Percentiles rank a stretch among this genome's conserved stretches.
These are phyloP conservation scores for Annona squamosa DNA, from an alignment of 164 flowering plant species.

Conservation along the genomic window DNA sequence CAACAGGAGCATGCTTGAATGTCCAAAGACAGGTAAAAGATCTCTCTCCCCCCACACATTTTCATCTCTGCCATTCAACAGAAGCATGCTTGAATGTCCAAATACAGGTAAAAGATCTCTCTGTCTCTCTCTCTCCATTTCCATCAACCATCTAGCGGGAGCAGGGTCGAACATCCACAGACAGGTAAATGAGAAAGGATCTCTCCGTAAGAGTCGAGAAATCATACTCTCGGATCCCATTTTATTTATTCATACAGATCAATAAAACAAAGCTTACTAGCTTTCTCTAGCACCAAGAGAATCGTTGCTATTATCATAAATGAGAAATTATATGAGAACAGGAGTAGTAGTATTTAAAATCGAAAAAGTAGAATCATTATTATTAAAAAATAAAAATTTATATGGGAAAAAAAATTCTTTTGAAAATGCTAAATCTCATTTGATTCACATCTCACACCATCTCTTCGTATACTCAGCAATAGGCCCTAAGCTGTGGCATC, in stretches of 20 bases:
- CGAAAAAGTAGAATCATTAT: too few relatives aligned
- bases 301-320: too few relatives aligned
- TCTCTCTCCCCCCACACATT: conserved; percentile 17
- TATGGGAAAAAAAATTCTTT: too few relatives aligned
- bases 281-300: too few relatives aligned
- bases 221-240: neutral
- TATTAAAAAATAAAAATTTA: too few relatives aligned
- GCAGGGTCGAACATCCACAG: conserved; percentile 80
- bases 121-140: conserved; percentile 20
- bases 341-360: too few relatives aligned
- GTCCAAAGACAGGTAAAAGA: conserved; percentile 26
- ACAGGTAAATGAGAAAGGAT: conserved; percentile 34
- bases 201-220: neutral
- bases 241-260: conserved; percentile 3
- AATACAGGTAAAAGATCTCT: neutral
- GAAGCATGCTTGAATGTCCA: conserved; percentile 75
- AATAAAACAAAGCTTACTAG: neutral
- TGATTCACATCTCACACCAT: too few relatives aligned
- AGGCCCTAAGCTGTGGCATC: too few relatives aligned
- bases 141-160: conserved; percentile 20
- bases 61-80: conserved; percentile 14
- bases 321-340: too few relatives aligned
- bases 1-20: conserved; percentile 57
- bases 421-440: too few relatives aligned
- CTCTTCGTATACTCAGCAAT: too few relatives aligned